phyloP scores from a whole-genome alignment of 208 protist genomes.

The Trypanosoma theileri region DNA sequence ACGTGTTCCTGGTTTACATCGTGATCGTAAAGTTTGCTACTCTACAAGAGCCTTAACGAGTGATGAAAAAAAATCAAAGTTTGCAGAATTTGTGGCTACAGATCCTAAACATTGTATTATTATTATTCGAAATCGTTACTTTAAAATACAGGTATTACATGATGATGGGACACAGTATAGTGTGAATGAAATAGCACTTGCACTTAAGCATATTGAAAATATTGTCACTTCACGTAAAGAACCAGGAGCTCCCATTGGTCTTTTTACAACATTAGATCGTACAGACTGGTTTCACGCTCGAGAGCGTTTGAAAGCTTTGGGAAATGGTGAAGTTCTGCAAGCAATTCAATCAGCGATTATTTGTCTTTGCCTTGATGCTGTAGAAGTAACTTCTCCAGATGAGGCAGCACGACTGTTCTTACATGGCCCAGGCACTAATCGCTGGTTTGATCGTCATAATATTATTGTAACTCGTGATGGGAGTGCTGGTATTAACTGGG shows the following conservation, averaged over 20 bases:
- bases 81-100: slow-evolving; percentile 31
- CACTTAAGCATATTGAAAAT: slow-evolving; percentile 24
- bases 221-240: slow-evolving; percentile 17
- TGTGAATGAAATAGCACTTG: slow-evolving; percentile 27
- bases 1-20: slow-evolving; percentile 36
- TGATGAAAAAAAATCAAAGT: slow-evolving; percentile 37
- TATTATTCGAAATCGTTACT: slow-evolving; percentile 34
- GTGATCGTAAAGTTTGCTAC: slow-evolving; percentile 45
- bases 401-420: slow-evolving; percentile 38
- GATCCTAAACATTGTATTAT: slow-evolving; percentile 44
- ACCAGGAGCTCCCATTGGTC: slow-evolving; percentile 33
- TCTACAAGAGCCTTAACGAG: slow-evolving; percentile 25
- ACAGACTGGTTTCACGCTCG: slow-evolving; percentile 38
- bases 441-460: slow-evolving; percentile 60
- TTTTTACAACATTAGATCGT: slow-evolving; percentile 40
- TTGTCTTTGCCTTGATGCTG: slow-evolving; percentile 37
- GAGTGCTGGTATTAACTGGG: slow-evolving; percentile 43
- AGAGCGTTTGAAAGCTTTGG: slow-evolving; percentile 27
- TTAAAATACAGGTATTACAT: slow-evolving; percentile 24
- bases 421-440: slow-evolving; percentile 40
- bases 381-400: slow-evolving; percentile 16
- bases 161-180: slow-evolving; percentile 18
- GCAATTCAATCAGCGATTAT: slow-evolving; percentile 44
- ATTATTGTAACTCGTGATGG: slow-evolving; percentile 45
- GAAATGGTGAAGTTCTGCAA: slow-evolving; percentile 34